Evolutionary conservation across 129 eudicot genomes (phyloP).

Genomic region (sunflower (Helianthus annuus)): HanXRQr2.0-SUNRISE NC_035441.2:173200163-173200662

Average conservation of each 20-base stretch:
- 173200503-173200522: slow-evolving; percentile 13
- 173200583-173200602: neutral
- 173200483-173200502: neutral
- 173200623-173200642: no score
- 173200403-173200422: slow-evolving; percentile 20
- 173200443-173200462: slow-evolving; percentile 36
- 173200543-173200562: neutral
- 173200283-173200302: slow-evolving; percentile 38
- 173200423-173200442: slow-evolving; percentile 32
- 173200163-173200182: slow-evolving; percentile 38
- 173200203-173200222: slow-evolving; percentile 41
- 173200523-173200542: slow-evolving; percentile 2
- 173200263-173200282: slow-evolving; percentile 8
- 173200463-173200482: slow-evolving; percentile 29
- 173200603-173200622: neutral
- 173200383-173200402: slow-evolving; percentile 48
- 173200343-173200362: slow-evolving; percentile 24
- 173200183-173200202: slow-evolving; percentile 40
- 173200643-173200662: no score
- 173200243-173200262: neutral
- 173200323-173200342: slow-evolving; percentile 35
- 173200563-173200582: neutral
- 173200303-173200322: slow-evolving; percentile 45
- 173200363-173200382: slow-evolving; percentile 47
- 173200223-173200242: slow-evolving; percentile 29